phyloP scores from a whole-genome alignment of 1,139 yeast species.

The Debaryomyces sp. region DNA sequence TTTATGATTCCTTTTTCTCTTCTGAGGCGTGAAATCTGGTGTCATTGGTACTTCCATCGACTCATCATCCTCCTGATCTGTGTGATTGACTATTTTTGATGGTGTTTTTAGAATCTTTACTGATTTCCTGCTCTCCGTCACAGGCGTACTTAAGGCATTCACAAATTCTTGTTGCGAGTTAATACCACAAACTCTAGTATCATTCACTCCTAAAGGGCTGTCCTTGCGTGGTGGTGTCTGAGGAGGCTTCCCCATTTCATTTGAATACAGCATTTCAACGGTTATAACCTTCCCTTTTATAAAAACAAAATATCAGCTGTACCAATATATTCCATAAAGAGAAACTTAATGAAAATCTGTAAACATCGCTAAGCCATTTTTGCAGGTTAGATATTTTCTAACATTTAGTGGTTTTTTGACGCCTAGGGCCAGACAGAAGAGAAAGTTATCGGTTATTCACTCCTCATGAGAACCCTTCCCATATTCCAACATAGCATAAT shows the following conservation, averaged over 20 bases:
- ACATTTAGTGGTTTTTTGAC: neutral
- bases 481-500: neutral
- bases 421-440: neutral
- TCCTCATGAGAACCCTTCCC: no score
- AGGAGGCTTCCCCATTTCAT: neutral
- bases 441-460: neutral
- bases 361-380: neutral
- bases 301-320: neutral
- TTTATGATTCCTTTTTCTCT: neutral
- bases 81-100: neutral
- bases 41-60: neutral
- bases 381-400: constrained; percentile 5
- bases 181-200: neutral
- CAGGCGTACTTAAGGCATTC: neutral
- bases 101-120: neutral
- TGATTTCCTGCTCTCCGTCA: neutral
- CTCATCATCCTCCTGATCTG: neutral
- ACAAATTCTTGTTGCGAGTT: neutral
- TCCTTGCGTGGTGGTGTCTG: neutral
- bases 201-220: no score
- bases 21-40: neutral
- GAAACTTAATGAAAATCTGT: constrained; percentile 9
- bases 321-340: neutral
- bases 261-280: neutral
- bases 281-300: neutral